phyloP scores from a whole-genome alignment of 306 rosid species.

The Argentina anserina region DNA sequence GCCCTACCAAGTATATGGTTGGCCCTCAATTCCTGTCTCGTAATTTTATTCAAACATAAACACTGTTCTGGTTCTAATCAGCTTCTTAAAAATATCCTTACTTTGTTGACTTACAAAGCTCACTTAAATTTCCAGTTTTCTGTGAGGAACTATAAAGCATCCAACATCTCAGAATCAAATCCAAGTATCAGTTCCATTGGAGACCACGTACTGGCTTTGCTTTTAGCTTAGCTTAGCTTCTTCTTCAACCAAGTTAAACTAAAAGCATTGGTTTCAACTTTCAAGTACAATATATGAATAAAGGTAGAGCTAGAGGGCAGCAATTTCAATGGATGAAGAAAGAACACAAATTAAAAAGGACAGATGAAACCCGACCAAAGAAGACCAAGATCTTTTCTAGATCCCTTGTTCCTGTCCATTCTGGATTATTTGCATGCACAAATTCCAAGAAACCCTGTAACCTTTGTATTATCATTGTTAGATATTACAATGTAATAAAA shows the following conservation, averaged over 20 bases:
- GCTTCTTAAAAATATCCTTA: neutral
- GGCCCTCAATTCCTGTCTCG: slow-evolving; percentile 45
- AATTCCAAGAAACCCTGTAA: slow-evolving; percentile 45
- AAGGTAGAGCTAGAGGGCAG: slow-evolving; percentile 27
- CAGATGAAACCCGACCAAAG: slow-evolving; percentile 51
- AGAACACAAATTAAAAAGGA: slow-evolving; percentile 27
- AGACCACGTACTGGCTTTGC: slow-evolving; percentile 12
- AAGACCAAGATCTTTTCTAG: slow-evolving; percentile 58
- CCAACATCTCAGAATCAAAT: neutral
- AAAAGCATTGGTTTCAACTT: slow-evolving; percentile 25
- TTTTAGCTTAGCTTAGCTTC: neutral
- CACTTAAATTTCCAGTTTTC: neutral
- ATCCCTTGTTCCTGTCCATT: slow-evolving; percentile 49
- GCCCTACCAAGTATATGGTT: slow-evolving; percentile 47
- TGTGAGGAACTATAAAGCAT: neutral
- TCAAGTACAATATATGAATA: slow-evolving; percentile 49
- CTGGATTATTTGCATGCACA: slow-evolving; percentile 38
- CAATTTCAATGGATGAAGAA: slow-evolving; percentile 42
- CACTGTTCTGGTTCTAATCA: slow-evolving; percentile 3
- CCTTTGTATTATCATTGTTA: slow-evolving; percentile 11
- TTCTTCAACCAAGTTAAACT: neutral
- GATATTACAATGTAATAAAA: neutral
- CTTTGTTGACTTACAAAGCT: neutral
- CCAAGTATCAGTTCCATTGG: slow-evolving; percentile 12
- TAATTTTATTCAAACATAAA: neutral